These are phyloP conservation scores for Dictyostelium firmibasis DNA, from an alignment of 78 protist genomes.

Conservation along the genomic window DNA sequence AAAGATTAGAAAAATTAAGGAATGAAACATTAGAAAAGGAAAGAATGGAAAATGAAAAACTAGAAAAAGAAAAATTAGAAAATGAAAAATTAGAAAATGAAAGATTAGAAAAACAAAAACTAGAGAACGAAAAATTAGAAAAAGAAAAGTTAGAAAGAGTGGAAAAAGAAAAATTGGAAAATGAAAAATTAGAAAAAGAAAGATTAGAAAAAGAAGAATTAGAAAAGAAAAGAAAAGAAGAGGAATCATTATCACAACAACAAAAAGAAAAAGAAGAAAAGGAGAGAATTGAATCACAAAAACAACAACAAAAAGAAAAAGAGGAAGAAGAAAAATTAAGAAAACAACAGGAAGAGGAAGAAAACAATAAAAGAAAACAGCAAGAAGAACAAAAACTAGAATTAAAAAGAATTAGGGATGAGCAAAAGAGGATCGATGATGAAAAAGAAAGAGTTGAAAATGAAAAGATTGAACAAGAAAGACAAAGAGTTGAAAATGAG, in stretches of 20 bases:
- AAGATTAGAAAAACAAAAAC: neutral
- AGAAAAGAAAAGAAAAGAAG: neutral
- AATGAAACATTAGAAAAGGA: neutral
- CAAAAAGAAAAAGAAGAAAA: neutral
- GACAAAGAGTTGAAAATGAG: neutral
- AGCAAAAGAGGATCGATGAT: neutral
- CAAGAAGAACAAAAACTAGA: constrained; percentile 1
- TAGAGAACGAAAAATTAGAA: neutral
- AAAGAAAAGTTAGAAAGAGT: neutral
- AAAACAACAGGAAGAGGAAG: neutral
- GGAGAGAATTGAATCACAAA: neutral
- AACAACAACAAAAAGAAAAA: neutral
- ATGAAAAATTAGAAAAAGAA: neutral
- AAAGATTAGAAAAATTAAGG: neutral
- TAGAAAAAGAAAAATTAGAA: neutral
- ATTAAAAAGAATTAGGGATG: neutral
- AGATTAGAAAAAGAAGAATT: neutral
- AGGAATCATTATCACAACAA: neutral
- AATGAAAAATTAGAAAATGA: neutral
- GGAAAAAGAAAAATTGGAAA: neutral
- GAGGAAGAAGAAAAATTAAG: neutral
- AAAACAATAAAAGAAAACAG: neutral
- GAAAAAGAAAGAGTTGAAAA: neutral
- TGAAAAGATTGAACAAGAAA: neutral
- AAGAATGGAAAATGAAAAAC: neutral